These are phyloP conservation scores for Plasmopara viticola DNA, from an alignment of 352 stramenopile genomes.

Conservation along the genomic window DNA sequence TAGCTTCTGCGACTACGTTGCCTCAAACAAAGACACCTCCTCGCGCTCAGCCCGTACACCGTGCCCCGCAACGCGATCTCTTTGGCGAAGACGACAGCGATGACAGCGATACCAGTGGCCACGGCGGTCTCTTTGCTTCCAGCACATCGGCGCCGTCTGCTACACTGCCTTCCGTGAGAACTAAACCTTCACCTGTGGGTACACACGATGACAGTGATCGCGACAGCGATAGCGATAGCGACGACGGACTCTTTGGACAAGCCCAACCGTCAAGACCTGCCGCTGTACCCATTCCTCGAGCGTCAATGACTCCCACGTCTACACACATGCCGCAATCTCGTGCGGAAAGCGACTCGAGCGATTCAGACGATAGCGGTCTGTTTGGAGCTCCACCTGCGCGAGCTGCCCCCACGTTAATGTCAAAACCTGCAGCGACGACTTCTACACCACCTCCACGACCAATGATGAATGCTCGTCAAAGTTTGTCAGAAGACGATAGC, in stretches of 20 bases:
- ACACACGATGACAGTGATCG: slow-evolving; percentile 18
- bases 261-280: slow-evolving; percentile 19
- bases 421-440: slow-evolving; percentile 4
- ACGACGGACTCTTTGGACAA: slow-evolving; percentile 40
- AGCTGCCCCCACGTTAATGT: slow-evolving; percentile 4
- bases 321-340: slow-evolving; percentile 25
- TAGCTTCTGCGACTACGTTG: slow-evolving; percentile 5
- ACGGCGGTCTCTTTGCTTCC: slow-evolving; percentile 32
- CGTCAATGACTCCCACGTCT: slow-evolving; percentile 5
- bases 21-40: slow-evolving; percentile 2
- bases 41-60: slow-evolving; percentile 12
- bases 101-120: slow-evolving; percentile 37
- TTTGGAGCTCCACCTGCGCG: slow-evolving; percentile 40
- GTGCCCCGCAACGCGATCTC: slow-evolving; percentile 33
- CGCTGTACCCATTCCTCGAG: slow-evolving; percentile 6
- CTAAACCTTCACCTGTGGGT: slow-evolving; percentile 21
- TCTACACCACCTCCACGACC: slow-evolving; percentile 23
- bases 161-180: not conserved
- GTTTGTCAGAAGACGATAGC: slow-evolving; percentile 44
- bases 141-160: slow-evolving; percentile 6
- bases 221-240: slow-evolving; percentile 21
- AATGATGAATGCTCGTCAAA: slow-evolving; percentile 33
- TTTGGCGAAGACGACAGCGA: slow-evolving; percentile 32
- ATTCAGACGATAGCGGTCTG: slow-evolving; percentile 50
- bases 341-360: slow-evolving; percentile 47